A percentile compares a stretch with the other conserved stretches of the same genome.
phyloP scores from a whole-genome alignment of 495 filamentous ascomycete genomes.

The Penicillium atrosanguineum region DNA sequence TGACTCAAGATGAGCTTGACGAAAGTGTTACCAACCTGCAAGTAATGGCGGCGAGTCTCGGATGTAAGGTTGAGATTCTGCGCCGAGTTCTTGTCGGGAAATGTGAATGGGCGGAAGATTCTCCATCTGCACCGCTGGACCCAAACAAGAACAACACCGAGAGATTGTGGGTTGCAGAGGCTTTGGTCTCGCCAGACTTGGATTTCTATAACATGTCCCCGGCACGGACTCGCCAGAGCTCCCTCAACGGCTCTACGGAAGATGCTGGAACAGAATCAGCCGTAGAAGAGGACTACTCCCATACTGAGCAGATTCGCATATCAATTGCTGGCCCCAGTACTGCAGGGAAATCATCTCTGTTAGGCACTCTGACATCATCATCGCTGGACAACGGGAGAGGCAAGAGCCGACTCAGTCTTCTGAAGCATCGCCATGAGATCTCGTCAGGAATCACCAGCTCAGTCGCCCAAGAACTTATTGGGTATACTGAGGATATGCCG shows the following conservation, averaged over 20 bases:
- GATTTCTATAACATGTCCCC: conserved; percentile 36
- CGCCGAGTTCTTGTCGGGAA: conserved; percentile 83
- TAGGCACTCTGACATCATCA: conserved; percentile 85
- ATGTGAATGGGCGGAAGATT: conserved; percentile 69
- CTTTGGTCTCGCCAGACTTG: conserved; percentile 65
- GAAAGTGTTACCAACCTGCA: conserved; percentile 81
- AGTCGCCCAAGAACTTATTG: conserved; percentile 86
- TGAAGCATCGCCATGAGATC: conserved; percentile 95
- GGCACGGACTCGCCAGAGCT: conserved; percentile 7
- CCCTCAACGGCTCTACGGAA: not conserved
- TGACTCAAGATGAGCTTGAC: conserved; percentile 87
- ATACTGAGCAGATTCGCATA: conserved; percentile 79
- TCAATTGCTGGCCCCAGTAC: conserved; percentile 87
- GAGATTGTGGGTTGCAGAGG: conserved; percentile 86
- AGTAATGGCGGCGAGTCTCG: conserved; percentile 87
- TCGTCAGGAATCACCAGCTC: conserved; percentile 89
- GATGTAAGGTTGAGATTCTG: conserved; percentile 81
- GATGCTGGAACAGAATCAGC: conserved; percentile 2
- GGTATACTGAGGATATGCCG: conserved; percentile 53
- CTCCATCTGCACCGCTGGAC: conserved; percentile 19
- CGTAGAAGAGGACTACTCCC: conserved; percentile 28
- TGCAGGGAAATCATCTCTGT: conserved; percentile 89
- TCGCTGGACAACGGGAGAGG: conserved; percentile 90
- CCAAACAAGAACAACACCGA: conserved; percentile 37
- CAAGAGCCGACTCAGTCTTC: conserved; percentile 77